A percentile compares a stretch with the other conserved stretches of the same genome.
Evolutionary conservation across 2,329 filamentous ascomycete species (phyloP).

Genomic region (Hymenoscyphus scutula): DNA sequence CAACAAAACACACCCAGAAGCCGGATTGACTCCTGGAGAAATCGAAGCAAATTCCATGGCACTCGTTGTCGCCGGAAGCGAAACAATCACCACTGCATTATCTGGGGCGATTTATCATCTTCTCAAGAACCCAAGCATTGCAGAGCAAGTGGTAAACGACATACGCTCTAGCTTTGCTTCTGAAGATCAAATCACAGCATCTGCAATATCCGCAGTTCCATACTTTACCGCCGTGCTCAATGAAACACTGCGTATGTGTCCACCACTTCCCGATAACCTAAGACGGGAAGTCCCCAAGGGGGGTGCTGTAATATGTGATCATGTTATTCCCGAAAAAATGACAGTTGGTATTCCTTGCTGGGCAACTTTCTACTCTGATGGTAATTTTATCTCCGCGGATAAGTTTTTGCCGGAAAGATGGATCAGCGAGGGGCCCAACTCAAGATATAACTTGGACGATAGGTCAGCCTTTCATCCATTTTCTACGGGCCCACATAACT

Average conservation of each 20-base stretch:
- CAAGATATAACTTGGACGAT: slow-evolving; percentile 34
- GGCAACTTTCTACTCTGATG: neutral
- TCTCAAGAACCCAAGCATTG: slow-evolving; percentile 32
- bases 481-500: slow-evolving; percentile 34
- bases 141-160: slow-evolving; percentile 39
- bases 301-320: slow-evolving; percentile 21
- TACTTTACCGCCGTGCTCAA: slow-evolving; percentile 45
- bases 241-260: slow-evolving; percentile 44
- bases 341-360: slow-evolving; percentile 7
- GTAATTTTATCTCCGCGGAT: neutral
- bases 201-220: slow-evolving; percentile 29
- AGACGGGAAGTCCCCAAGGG: slow-evolving; percentile 22
- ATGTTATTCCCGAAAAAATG: slow-evolving; percentile 6
- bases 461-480: slow-evolving; percentile 33
- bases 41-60: slow-evolving; percentile 15
- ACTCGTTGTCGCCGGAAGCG: slow-evolving; percentile 23
- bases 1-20: slow-evolving; percentile 23
- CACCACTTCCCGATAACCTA: slow-evolving; percentile 26
- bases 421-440: slow-evolving; percentile 20
- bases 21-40: slow-evolving; percentile 19
- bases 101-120: slow-evolving; percentile 26
- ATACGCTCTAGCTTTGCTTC: slow-evolving; percentile 39
- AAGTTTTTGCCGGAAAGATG: slow-evolving; percentile 18
- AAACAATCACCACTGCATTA: slow-evolving; percentile 25
- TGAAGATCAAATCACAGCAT: slow-evolving; percentile 41